phyloP scores from a whole-genome alignment of 345 rosid species.

The Eutrema yunnanense region DNA sequence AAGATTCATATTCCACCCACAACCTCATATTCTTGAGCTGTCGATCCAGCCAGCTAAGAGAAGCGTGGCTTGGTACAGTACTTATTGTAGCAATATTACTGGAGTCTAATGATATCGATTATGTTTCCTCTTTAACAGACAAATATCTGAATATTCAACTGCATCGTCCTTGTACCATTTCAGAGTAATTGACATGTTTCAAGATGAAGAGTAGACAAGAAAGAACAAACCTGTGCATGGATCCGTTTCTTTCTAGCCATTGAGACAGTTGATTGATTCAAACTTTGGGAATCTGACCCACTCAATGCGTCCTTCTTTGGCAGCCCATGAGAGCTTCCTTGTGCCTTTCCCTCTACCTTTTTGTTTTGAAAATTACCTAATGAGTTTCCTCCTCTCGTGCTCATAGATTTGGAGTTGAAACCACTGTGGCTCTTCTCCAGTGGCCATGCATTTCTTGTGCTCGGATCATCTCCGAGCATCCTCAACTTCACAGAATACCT shows the following conservation, averaged over 20 bases:
- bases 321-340: constrained; percentile 59
- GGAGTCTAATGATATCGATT: not conserved
- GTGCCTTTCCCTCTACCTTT: constrained; percentile 65
- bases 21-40: not conserved
- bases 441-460: constrained; percentile 56
- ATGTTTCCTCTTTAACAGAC: not conserved
- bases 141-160: not conserved
- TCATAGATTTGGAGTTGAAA: constrained; percentile 45
- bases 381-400: constrained; percentile 55
- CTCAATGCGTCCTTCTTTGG: constrained; percentile 63
- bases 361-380: constrained; percentile 48
- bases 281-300: constrained; percentile 67
- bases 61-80: not conserved
- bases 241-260: constrained; percentile 84
- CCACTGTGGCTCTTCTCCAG: constrained; percentile 51
- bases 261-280: constrained; percentile 62
- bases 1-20: not conserved
- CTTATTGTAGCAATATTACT: not conserved
- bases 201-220: constrained; percentile 8
- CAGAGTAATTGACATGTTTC: not conserved
- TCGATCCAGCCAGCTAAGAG: not conserved
- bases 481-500: constrained; percentile 68
- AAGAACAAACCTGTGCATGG: constrained; percentile 72
- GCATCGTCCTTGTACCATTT: not conserved
- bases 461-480: constrained; percentile 81